phyloP scores from a whole-genome alignment of 139 green algal genomes.

The Astrephomene gubernaculifera region DNA sequence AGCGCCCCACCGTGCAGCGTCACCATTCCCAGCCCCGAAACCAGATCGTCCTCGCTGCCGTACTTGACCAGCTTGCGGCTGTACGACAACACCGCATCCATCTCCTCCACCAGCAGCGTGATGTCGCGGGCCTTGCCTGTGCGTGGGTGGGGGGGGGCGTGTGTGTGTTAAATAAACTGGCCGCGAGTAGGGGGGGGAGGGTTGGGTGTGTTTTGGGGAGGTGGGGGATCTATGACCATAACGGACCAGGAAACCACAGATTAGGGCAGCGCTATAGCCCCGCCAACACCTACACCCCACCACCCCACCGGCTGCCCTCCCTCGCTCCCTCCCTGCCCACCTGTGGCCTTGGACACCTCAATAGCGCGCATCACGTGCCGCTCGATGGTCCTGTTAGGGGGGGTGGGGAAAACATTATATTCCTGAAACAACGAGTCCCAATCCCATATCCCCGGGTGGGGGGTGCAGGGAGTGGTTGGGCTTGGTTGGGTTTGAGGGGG shows the following conservation, averaged over 20 bases:
- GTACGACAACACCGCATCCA: slow-evolving; percentile 70
- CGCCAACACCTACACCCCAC: no score
- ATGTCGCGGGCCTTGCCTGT: slow-evolving; percentile 49
- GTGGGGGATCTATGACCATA: neutral
- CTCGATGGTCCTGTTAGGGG: slow-evolving; percentile 66
- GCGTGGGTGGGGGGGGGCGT: neutral
- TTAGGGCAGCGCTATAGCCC: no score
- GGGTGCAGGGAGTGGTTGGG: neutral
- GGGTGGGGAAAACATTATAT: neutral
- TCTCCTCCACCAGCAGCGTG: slow-evolving; percentile 18
- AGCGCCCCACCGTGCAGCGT: slow-evolving; percentile 67
- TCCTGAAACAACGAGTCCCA: no score
- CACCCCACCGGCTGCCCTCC: no score
- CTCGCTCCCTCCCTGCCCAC: no score
- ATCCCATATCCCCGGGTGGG: neutral
- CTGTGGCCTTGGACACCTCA: slow-evolving; percentile 72
- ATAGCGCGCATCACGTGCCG: slow-evolving; percentile 73
- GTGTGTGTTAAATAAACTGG: neutral
- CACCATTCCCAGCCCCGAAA: slow-evolving; percentile 67
- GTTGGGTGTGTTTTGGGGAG: neutral
- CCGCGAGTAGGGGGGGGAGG: neutral
- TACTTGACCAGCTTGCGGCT: slow-evolving; percentile 60
- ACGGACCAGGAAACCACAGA: no score
- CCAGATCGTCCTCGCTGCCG: slow-evolving; percentile 68
- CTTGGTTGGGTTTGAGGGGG: neutral